Base-by-base conservation (phyloP, 441 rosid species). In the Euphorbia celastroides region DNA sequence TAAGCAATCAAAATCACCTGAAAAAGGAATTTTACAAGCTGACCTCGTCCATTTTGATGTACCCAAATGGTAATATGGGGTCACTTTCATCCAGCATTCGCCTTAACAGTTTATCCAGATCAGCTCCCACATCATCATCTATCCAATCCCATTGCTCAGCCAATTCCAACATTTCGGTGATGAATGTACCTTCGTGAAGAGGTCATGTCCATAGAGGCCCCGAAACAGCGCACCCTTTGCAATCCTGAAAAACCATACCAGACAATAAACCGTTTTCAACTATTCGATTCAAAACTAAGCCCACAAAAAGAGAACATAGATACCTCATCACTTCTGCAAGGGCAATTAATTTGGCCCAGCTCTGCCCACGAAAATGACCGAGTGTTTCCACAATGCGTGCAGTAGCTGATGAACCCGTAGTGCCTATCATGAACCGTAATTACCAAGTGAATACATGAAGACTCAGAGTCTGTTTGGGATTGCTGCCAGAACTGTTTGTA, bases 151-250 rank as follows among this genome's bases (percentile, higher is more conserved):
- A 80, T 61, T 84, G 72, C 72, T 80, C 74, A 4, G 95, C 94
- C 75, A 90, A 73, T 50, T 75, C 78, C 72, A 79, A 66, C 92
- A 93, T 89, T 23, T 86, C 86, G 20, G 68, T 76, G 16, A 88
- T 72, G 74, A 84, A 84, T 22, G 82, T 48, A 31, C 79, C 79
- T 25, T 77, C 74, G 59, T 90, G 99, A 74, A 93, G 95, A 46
- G 96, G 88, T 67, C 96, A 97, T 41, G 81, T 85, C 96, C 96
- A 93, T 54, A 93, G 46, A 46, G 99, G 96, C 55, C 99, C 97
- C 0, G 95, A 86, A 5, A 91, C 89, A 12, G 77, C 77, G 11
- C 80, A 72, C 7, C 90, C 81, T 36, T 78, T 44, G 48, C 81
- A 74, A 71, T 71, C 82, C 90, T 84, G 77, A 44, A 70, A 62